phyloP scores from a whole-genome alignment of 2,329 filamentous ascomycete genomes.

The Aspergillus sp. region DNA sequence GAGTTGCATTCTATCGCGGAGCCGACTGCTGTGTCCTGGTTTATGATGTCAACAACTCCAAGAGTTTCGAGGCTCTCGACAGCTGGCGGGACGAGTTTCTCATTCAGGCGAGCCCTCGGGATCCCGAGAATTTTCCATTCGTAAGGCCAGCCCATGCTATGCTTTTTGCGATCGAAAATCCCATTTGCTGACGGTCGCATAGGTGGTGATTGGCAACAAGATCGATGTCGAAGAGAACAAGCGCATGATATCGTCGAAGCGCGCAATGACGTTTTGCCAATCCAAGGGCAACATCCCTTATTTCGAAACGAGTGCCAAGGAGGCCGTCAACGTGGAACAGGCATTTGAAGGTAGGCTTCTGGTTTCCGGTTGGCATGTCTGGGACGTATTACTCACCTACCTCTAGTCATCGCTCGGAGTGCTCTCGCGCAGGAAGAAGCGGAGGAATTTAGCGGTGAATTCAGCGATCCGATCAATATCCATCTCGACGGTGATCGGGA shows the following conservation, averaged over 20 bases:
- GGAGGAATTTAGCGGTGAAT: conserved; percentile 95
- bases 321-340: conserved; percentile 96
- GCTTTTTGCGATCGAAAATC: neutral
- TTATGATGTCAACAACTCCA: conserved; percentile 98
- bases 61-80: conserved; percentile 97
- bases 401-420: conserved; percentile 86
- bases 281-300: conserved; percentile 97
- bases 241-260: conserved; percentile 92
- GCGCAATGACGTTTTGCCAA: conserved; percentile 95
- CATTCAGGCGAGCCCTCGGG: conserved; percentile 93
- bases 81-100: conserved; percentile 98
- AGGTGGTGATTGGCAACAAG: conserved; percentile 98
- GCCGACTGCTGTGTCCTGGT: conserved; percentile 98
- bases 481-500: conserved; percentile 92
- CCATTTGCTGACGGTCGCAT: neutral
- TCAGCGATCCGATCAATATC: conserved; percentile 97
- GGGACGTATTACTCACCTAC: conserved; percentile 11
- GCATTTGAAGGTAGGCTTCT: conserved; percentile 66
- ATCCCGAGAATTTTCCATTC: conserved; percentile 97
- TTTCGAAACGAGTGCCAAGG: conserved; percentile 98
- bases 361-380: neutral
- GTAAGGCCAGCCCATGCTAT: conserved; percentile 56
- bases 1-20: conserved; percentile 95
- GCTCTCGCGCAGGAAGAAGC: conserved; percentile 95
- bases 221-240: conserved; percentile 98